Evolutionary conservation across 1,284 basidiomycete species (phyloP).

Genomic region (Violaceomyces palustris): DNA sequence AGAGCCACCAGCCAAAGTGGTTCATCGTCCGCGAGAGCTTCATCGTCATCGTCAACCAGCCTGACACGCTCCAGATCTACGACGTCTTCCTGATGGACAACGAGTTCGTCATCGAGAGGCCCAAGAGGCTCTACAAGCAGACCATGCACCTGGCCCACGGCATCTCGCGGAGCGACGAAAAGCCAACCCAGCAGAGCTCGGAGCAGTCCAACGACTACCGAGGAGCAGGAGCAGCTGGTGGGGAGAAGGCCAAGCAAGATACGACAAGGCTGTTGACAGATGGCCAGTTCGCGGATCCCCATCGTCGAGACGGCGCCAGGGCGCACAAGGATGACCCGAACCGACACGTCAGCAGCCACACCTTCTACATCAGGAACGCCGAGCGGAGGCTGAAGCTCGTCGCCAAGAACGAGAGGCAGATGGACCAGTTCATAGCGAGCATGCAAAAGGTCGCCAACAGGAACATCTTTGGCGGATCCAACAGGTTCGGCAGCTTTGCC

Average conservation of each 20-base stretch:
- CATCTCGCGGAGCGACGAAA: constrained; percentile 29
- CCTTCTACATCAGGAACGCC: constrained; percentile 87
- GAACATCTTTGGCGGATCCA: constrained; percentile 73
- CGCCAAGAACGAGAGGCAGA: constrained; percentile 87
- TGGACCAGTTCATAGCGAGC: constrained; percentile 94
- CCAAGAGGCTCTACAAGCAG: constrained; percentile 53
- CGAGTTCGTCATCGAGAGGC: constrained; percentile 75
- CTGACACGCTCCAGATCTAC: constrained; percentile 67
- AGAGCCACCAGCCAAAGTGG: constrained; percentile 75
- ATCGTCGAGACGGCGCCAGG: constrained; percentile 13
- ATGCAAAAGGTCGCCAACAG: constrained; percentile 75
- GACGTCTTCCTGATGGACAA: constrained; percentile 91
- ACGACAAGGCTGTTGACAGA: constrained; percentile 42
- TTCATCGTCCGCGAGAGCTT: constrained; percentile 91
- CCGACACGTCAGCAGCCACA: constrained; percentile 63
- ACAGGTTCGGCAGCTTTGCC: constrained; percentile 75
- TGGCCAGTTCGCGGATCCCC: constrained; percentile 34
- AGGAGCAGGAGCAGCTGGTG: no score
- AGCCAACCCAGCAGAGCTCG: constrained; percentile 14
- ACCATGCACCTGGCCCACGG: constrained; percentile 41
- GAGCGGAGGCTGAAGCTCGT: constrained; percentile 82
- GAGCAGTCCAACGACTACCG: constrained; percentile 15
- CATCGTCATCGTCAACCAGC: constrained; percentile 78
- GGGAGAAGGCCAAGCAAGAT: constrained; percentile 20
- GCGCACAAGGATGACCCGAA: constrained; percentile 21